Evolutionary conservation across 768 basidiomycete genomes (phyloP).

Genomic region (Suillus clintonianus): DNA sequence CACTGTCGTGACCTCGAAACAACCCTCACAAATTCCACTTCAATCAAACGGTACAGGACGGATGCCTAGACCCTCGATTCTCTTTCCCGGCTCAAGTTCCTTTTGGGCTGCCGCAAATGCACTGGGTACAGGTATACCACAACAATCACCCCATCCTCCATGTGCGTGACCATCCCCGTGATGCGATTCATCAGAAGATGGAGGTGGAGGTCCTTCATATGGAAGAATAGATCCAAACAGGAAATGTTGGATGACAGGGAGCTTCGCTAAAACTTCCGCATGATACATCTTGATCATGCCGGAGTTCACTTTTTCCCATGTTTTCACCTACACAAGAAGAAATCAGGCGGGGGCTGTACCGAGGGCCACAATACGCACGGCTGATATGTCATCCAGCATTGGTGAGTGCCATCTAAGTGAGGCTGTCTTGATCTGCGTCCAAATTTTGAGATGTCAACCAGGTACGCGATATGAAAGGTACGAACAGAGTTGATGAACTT

Average conservation of each 20-base stretch:
- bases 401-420: constrained; percentile 97
- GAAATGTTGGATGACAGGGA: constrained; percentile 96
- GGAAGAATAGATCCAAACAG: constrained; percentile 82
- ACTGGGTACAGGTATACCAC: constrained; percentile 85
- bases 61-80: constrained; percentile 62
- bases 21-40: constrained; percentile 7
- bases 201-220: constrained; percentile 61
- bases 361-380: constrained; percentile 39
- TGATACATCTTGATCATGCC: constrained; percentile 99
- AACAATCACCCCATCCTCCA: constrained; percentile 86
- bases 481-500: constrained; percentile 91
- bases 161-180: constrained; percentile 30
- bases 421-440: constrained; percentile 83
- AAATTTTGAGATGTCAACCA: neutral
- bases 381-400: constrained; percentile 98
- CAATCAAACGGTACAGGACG: constrained; percentile 83
- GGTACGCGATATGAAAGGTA: constrained; percentile 3
- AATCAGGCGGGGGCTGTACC: neutral
- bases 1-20: neutral
- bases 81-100: constrained; percentile 35
- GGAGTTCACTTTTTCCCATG: constrained; percentile 94
- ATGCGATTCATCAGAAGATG: constrained; percentile 24
- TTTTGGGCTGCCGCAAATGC: constrained; percentile 73
- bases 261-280: constrained; percentile 92
- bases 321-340: constrained; percentile 56